These are phyloP conservation scores for Beta vulgaris DNA, from an alignment of 148 eudicot genomes.

Conservation along the genomic window DNA sequence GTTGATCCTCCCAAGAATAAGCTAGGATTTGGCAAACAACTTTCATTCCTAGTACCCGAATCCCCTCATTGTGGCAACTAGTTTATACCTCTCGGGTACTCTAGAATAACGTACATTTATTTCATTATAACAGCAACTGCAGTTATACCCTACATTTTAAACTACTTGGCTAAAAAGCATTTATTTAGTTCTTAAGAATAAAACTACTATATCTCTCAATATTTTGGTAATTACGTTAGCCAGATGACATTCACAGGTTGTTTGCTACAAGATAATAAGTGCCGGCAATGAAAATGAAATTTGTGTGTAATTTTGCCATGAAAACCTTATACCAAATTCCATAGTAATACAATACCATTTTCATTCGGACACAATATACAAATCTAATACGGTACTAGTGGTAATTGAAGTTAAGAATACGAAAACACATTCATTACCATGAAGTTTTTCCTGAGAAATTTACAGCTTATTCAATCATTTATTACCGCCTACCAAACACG, in stretches of 20 bases:
- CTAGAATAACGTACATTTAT: no score
- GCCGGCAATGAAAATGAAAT: not conserved
- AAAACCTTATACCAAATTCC: not conserved
- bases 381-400: not conserved
- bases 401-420: not conserved
- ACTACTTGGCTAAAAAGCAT: not conserved
- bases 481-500: not conserved
- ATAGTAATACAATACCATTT: not conserved
- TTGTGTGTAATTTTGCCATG: not conserved
- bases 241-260: not conserved
- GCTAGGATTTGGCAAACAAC: no score
- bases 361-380: not conserved
- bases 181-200: no score
- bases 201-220: not conserved
- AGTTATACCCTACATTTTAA: not conserved
- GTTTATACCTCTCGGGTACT: no score
- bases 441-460: no score
- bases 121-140: not conserved
- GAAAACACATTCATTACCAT: no score
- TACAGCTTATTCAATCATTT: not conserved
- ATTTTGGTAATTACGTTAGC: not conserved
- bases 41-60: not conserved
- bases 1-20: no score
- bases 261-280: not conserved
- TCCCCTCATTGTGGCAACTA: not conserved